These are phyloP conservation scores for Cynara cardunculus DNA, from an alignment of 129 eudicot genomes.

Conservation along the genomic window DNA sequence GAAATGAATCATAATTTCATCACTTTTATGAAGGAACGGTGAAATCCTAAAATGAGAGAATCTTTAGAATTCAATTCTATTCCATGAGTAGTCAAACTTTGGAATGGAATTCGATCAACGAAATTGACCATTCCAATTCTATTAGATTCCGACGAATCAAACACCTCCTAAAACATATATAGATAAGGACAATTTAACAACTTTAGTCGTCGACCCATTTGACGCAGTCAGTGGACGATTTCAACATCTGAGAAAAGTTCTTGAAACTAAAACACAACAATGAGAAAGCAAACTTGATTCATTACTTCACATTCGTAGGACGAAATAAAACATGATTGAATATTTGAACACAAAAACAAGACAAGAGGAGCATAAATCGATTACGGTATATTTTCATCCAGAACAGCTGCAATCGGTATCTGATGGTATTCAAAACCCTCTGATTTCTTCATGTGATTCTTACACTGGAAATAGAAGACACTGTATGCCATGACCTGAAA, in stretches of 20 bases:
- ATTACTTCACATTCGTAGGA: not conserved
- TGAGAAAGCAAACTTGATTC: not conserved
- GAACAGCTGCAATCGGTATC: conserved; percentile 17
- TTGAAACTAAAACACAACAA: not conserved
- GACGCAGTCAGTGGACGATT: not conserved
- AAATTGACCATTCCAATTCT: too few relatives aligned
- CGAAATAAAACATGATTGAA: not conserved
- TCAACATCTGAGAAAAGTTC: not conserved
- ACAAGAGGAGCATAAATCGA: not conserved
- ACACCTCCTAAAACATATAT: too few relatives aligned
- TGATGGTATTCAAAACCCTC: conserved; percentile 26
- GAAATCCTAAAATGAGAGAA: too few relatives aligned
- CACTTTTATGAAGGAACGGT: too few relatives aligned
- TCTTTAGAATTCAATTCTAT: too few relatives aligned
- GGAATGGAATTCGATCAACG: too few relatives aligned
- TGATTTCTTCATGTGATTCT: conserved; percentile 32
- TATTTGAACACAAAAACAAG: not conserved
- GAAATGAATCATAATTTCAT: too few relatives aligned
- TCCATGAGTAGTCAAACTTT: too few relatives aligned
- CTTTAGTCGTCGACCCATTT: not conserved
- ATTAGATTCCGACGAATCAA: too few relatives aligned
- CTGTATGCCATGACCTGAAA: conserved; percentile 32
- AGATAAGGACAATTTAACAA: not conserved
- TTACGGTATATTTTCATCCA: conserved; percentile 22
- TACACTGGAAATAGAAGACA: conserved; percentile 48